Percentiles rank a stretch among this genome's conserved stretches.
phyloP scores from a whole-genome alignment of 257 asterid genomes.

The Salvia hispanica region DNA sequence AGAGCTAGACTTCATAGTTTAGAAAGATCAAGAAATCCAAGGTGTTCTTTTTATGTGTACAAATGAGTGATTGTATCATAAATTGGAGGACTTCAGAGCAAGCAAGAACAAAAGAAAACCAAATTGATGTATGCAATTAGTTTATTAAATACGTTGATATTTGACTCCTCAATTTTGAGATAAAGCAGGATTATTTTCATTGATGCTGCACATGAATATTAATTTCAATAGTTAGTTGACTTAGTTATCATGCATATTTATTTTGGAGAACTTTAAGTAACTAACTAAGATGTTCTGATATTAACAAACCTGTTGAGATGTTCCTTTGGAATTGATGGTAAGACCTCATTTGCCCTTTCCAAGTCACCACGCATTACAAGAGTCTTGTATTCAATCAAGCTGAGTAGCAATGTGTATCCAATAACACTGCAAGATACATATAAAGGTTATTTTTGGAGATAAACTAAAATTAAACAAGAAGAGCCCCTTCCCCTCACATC shows the following conservation, averaged over 20 bases:
- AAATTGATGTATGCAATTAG: slow-evolving; percentile 19
- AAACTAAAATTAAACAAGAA: slow-evolving; percentile 14
- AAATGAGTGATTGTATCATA: slow-evolving; percentile 17
- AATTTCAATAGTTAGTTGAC: slow-evolving; percentile 22
- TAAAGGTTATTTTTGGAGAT: slow-evolving; percentile 14
- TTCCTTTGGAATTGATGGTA: slow-evolving; percentile 87
- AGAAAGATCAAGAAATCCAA: slow-evolving; percentile 5
- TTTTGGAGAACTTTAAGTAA: background rate
- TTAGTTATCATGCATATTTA: slow-evolving; percentile 18
- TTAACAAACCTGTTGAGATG: slow-evolving; percentile 71
- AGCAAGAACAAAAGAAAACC: slow-evolving; percentile 8
- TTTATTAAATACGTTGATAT: slow-evolving; percentile 11
- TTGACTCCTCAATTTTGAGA: slow-evolving; percentile 13
- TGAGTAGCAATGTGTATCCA: slow-evolving; percentile 80
- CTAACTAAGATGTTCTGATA: slow-evolving; percentile 14
- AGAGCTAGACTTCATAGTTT: slow-evolving; percentile 8
- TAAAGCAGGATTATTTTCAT: slow-evolving; percentile 7
- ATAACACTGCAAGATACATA: slow-evolving; percentile 58
- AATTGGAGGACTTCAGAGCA: slow-evolving; percentile 14
- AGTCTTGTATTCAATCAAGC: slow-evolving; percentile 96
- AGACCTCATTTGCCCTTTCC: slow-evolving; percentile 79
- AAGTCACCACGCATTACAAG: slow-evolving; percentile 95
- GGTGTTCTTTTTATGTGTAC: slow-evolving; percentile 13
- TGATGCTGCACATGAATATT: slow-evolving; percentile 12
- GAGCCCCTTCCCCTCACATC: slow-evolving; percentile 7